Base-by-base conservation (phyloP, 176 grass and related monocot genomes). In the Cenchrus fungigraminus region DNA sequence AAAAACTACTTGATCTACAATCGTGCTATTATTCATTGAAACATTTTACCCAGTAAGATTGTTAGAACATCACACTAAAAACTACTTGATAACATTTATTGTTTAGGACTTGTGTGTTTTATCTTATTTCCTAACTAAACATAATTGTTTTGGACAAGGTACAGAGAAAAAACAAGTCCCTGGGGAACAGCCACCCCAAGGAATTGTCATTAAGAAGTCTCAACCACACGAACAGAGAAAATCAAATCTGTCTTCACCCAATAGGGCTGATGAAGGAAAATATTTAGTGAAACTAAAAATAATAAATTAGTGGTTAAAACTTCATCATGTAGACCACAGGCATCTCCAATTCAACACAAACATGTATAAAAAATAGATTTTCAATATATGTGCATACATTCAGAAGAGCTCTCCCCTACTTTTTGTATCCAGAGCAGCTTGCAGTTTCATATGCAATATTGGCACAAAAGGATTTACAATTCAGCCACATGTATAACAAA, bases 401-500 rank as follows among this genome's bases (percentile, higher is more conserved):
- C 47, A 67, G 5, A 65, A 54, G 14, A 3, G 45, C 9, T 20
- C 15, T 19, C 10, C 60, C 44, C 25, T 12, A 52, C 15, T 52
- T 79, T 67, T 11, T 14, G 1, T 28, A 80, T 22, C 31, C 32
- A 68, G n/a, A 81, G 43, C 53, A 67, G 43, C 11, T 20, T 69
- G 32, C 52, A 81, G 4, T 43, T 68, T 9, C 42, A 31, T 76
- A 76, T 1, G 15, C 57, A 85, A 29, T 67, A 46, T 40, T 60
- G 56, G 65, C 32, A 62, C 45, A 19, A 70, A 69, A 60, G 8
- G 32, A 5, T 47, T 55, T 60, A 76, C 71, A 5, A 20, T 6
- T 70, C 71, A 64, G 31, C 14, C 25, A 45, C 67, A 83, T 67
- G 40, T 69, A 86, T 70, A 34, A 82, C 90, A 93, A 32, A 50